Conservation (phyloP, 2,329 filamentous ascomycete genomes). For the Penicillium brevicompactum region DNA sequence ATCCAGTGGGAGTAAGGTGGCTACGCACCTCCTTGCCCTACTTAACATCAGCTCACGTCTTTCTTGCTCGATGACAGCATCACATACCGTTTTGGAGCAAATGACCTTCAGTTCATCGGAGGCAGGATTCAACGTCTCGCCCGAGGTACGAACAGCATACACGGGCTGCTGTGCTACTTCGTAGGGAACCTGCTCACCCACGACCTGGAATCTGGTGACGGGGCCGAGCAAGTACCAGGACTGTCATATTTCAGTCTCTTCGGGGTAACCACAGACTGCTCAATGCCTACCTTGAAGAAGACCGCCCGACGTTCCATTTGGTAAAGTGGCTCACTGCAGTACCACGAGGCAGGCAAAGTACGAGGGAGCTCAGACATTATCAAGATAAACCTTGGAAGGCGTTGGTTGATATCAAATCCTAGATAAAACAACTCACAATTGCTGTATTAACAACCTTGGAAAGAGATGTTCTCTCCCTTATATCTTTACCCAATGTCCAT, state of each 20-base stretch:
- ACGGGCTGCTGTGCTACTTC: conserved; percentile 54
- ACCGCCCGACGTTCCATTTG: conserved; percentile 54
- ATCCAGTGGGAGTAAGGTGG: conserved; percentile 53
- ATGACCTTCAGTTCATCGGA: conserved; percentile 45
- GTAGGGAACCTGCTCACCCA: conserved; percentile 48
- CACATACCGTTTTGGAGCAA: conserved; percentile 34
- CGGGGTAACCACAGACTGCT: neutral
- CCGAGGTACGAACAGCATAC: conserved; percentile 40
- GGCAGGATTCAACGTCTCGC: conserved; percentile 28
- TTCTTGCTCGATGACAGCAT: neutral
- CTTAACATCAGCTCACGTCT: neutral
- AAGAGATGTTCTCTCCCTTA: conserved; percentile 5
- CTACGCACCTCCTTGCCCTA: conserved; percentile 32
- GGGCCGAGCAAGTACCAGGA: conserved; percentile 58
- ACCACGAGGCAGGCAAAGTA: conserved; percentile 58
- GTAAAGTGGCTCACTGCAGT: conserved; percentile 52
- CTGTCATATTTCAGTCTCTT: conserved; percentile 30
- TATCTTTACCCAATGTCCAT: conserved; percentile 7
- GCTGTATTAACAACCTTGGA: neutral
- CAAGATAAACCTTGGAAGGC: neutral
- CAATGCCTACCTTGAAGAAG: conserved; percentile 47
- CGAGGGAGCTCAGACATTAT: conserved; percentile 37
- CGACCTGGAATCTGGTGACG: conserved; percentile 50
- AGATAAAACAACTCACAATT: neutral
- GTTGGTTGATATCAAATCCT: neutral